These are phyloP conservation scores for Phytophthora constricta DNA, from an alignment of 352 stramenopile species.

Conservation along the genomic window DNA sequence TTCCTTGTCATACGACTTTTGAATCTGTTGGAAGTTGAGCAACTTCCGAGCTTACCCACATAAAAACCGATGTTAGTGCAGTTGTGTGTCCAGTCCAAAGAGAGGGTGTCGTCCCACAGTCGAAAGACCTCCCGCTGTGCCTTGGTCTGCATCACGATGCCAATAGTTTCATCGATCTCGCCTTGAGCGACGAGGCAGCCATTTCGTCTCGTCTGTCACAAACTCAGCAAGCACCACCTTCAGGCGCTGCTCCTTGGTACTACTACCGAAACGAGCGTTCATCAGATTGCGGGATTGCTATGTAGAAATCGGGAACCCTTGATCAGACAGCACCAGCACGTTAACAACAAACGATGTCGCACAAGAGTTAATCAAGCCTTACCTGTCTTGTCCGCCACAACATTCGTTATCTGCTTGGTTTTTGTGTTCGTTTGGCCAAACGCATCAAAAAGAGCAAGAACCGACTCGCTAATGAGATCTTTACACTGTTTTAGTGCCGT, in stretches of 20 bases:
- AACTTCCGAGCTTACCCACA: constrained; percentile 1
- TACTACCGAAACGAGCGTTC: background rate
- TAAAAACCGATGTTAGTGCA: constrained; percentile 10
- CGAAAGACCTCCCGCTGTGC: background rate
- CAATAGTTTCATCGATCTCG: background rate
- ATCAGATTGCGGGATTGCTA: constrained; percentile 3
- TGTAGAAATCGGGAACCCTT: background rate
- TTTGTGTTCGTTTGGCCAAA: constrained; percentile 4
- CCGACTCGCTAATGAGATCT: background rate
- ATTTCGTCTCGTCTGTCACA: background rate
- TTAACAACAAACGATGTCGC: background rate
- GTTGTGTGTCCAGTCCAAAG: constrained; percentile 3
- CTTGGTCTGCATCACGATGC: background rate
- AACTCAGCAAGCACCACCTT: constrained; percentile 3
- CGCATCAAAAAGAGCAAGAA: background rate
- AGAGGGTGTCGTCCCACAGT: background rate
- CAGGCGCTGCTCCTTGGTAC: background rate
- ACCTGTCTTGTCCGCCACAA: background rate
- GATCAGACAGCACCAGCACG: background rate
- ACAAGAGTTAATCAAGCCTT: too few species aligned
- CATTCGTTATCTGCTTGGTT: constrained; percentile 6
- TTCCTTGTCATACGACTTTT: background rate
- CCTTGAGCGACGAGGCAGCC: background rate
- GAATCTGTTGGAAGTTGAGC: background rate
- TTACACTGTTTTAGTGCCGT: background rate